Percentiles rank a stretch among this genome's conserved stretches.
Evolutionary conservation across 495 filamentous ascomycete species (phyloP).

Genomic region (Thermothielavioides terrestris): DNA sequence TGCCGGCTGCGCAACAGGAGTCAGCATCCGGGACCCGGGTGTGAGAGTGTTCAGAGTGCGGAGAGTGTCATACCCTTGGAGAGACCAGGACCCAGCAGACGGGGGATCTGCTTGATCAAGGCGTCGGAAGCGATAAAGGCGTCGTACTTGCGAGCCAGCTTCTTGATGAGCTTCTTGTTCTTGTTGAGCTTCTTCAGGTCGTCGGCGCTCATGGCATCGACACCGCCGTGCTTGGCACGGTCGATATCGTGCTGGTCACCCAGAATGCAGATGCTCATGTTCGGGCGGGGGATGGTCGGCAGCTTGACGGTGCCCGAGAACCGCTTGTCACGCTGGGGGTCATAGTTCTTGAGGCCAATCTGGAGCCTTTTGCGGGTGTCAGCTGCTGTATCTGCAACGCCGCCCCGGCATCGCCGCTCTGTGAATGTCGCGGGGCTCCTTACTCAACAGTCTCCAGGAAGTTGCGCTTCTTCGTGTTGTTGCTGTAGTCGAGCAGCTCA

Average conservation of each 20-base stretch:
- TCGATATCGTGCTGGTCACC: slow-evolving; percentile 99
- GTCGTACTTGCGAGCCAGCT: slow-evolving; percentile 99
- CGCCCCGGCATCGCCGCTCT: too few species aligned
- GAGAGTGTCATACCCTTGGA: slow-evolving; percentile 76
- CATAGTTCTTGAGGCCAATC: slow-evolving; percentile 99
- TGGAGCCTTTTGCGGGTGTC: slow-evolving; percentile 49
- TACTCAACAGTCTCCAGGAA: slow-evolving; percentile 58
- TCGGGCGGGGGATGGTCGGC: slow-evolving; percentile 78
- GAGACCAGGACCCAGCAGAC: slow-evolving; percentile 96
- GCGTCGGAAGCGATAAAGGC: slow-evolving; percentile 93
- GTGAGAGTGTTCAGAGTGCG: background rate
- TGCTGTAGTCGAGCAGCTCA: slow-evolving; percentile 85
- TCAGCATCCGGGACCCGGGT: background rate
- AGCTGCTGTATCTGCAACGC: background rate
- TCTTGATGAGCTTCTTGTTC: slow-evolving; percentile 99
- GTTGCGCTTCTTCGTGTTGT: slow-evolving; percentile 97
- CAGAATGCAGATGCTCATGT: slow-evolving; percentile 93
- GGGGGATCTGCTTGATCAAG: slow-evolving; percentile 98
- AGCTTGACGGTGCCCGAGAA: slow-evolving; percentile 87
- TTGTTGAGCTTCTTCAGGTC: slow-evolving; percentile 99
- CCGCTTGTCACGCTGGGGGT: slow-evolving; percentile 99
- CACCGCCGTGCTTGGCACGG: slow-evolving; percentile 93
- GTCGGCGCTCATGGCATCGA: slow-evolving; percentile 95
- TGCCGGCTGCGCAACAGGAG: slow-evolving; percentile 49
- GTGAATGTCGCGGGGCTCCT: too few species aligned